Percentiles rank a stretch among this genome's conserved stretches.
phyloP scores from a whole-genome alignment of 2,329 filamentous ascomycete species.

The Leptographium flavum region DNA sequence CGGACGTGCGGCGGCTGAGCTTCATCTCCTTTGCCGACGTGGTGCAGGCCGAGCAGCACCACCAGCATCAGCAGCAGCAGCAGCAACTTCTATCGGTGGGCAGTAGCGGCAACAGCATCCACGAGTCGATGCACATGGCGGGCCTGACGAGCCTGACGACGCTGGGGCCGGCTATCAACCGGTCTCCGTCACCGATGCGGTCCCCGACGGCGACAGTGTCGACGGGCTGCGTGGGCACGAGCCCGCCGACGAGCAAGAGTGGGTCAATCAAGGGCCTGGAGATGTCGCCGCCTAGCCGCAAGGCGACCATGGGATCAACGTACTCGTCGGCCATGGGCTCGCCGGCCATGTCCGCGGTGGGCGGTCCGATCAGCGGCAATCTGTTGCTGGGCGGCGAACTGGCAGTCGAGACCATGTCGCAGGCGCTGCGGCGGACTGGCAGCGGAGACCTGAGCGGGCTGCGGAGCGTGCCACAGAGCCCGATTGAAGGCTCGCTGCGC shows the following conservation, averaged over 20 bases:
- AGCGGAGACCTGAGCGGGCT: slow-evolving; percentile 59
- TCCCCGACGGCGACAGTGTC: slow-evolving; percentile 65
- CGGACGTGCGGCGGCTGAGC: slow-evolving; percentile 69
- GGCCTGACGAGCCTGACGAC: slow-evolving; percentile 49
- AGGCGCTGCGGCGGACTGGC: slow-evolving; percentile 71
- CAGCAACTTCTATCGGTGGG: background rate
- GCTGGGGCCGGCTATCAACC: slow-evolving; percentile 29
- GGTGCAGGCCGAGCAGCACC: slow-evolving; percentile 62
- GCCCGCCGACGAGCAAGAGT: slow-evolving; percentile 63
- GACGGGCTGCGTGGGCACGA: slow-evolving; percentile 38
- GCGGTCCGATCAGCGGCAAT: background rate
- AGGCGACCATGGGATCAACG: background rate
- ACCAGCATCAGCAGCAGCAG: slow-evolving; percentile 10
- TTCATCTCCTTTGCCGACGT: slow-evolving; percentile 98
- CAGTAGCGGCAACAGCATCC: slow-evolving; percentile 10
- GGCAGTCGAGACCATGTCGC: slow-evolving; percentile 86
- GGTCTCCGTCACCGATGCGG: slow-evolving; percentile 67
- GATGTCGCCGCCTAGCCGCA: slow-evolving; percentile 48
- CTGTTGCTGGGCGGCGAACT: slow-evolving; percentile 46
- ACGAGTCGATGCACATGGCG: slow-evolving; percentile 56
- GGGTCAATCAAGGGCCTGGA: slow-evolving; percentile 63
- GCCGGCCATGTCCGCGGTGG: slow-evolving; percentile 21
- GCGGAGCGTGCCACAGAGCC: slow-evolving; percentile 44
- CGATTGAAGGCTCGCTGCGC: slow-evolving; percentile 29
- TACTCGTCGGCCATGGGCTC: slow-evolving; percentile 38